These are phyloP conservation scores for Calonectria crousiana DNA, from an alignment of 2,329 filamentous ascomycete species.

Conservation along the genomic window DNA sequence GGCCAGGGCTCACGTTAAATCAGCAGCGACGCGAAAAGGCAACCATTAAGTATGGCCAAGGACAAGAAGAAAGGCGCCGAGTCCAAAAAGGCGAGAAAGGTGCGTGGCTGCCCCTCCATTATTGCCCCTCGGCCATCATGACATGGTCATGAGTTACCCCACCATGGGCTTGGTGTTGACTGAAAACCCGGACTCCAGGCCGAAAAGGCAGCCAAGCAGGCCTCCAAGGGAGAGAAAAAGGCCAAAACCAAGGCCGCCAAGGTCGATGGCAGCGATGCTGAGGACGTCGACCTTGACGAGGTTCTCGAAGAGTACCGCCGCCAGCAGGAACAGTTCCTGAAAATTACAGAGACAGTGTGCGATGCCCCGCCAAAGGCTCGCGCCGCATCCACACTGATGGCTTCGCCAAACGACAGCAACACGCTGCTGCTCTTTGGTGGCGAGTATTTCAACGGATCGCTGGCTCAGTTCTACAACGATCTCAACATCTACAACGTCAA, in stretches of 20 bases:
- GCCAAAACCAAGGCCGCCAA: slow-evolving; percentile 78
- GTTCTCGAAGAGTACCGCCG: slow-evolving; percentile 94
- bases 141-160: slow-evolving; percentile 28
- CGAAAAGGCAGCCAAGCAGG: slow-evolving; percentile 81
- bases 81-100: slow-evolving; percentile 65
- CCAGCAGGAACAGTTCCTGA: slow-evolving; percentile 93
- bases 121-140: slow-evolving; percentile 36
- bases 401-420: slow-evolving; percentile 86
- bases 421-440: slow-evolving; percentile 93
- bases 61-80: slow-evolving; percentile 65
- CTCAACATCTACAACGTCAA: slow-evolving; percentile 80
- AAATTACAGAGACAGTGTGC: slow-evolving; percentile 85
- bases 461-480: slow-evolving; percentile 80
- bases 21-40: slow-evolving; percentile 6
- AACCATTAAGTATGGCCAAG: slow-evolving; percentile 58
- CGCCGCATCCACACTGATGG: slow-evolving; percentile 84
- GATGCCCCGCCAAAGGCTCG: slow-evolving; percentile 81
- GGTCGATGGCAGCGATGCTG: slow-evolving; percentile 84
- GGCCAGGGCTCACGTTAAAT: slow-evolving; percentile 25
- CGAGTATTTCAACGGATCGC: slow-evolving; percentile 93
- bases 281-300: slow-evolving; percentile 92
- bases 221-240: slow-evolving; percentile 92
- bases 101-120: slow-evolving; percentile 41
- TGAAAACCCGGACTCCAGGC: slow-evolving; percentile 50
- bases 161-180: slow-evolving; percentile 37